Base-by-base conservation (phyloP, 331 rosid species). In the Ulmus americana region DNA sequence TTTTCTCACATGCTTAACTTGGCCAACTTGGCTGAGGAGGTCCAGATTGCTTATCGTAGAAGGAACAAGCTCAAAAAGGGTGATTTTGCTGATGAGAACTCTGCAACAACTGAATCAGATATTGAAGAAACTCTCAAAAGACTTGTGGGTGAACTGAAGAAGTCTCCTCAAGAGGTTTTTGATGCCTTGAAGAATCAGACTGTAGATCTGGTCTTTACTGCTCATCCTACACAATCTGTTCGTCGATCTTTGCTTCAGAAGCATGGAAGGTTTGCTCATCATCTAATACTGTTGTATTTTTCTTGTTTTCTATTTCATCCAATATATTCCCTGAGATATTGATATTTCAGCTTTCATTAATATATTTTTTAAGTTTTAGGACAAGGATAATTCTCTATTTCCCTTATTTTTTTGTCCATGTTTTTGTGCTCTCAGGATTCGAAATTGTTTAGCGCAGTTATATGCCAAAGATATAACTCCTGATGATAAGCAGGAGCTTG, bases 11-110 rank as follows among this genome's bases (percentile, higher is more conserved):
- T 94, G 99, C 99, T 94, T 84, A 94, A 86, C 84, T 79, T 94
- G 78, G 99, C 99, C 67, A 94, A 94, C 88, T 85, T 94, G 80
- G 98, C 98, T 13, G 98, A 92, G 86, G 97, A 94, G 84, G 97
- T 94, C 73, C 97, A 94, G 85, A 94, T 94, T 81, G 84, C 99
- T 59, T 76, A 70, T 44, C 96, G 97, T 38, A 76, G 97, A 64
- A 78, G 95, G 68, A 87, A 84, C 91, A 94, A 94, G 81, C 68
- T 94, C 82, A 94, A 94, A 68, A 90, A 87, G 73, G 96, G 99
- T 2, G 95, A 82, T 70, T 87, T 94, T 22, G 78, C 66, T 3
- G 99, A 94, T 63, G 99, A 94, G 77, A 85, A 62, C 68, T 85
- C 85, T 71, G 99, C 99, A 45, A 78, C 99, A 4, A 94, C 99